Conservation (phyloP, 2,329 filamentous ascomycete genomes). For the Trichoderma endophyticum region DNA sequence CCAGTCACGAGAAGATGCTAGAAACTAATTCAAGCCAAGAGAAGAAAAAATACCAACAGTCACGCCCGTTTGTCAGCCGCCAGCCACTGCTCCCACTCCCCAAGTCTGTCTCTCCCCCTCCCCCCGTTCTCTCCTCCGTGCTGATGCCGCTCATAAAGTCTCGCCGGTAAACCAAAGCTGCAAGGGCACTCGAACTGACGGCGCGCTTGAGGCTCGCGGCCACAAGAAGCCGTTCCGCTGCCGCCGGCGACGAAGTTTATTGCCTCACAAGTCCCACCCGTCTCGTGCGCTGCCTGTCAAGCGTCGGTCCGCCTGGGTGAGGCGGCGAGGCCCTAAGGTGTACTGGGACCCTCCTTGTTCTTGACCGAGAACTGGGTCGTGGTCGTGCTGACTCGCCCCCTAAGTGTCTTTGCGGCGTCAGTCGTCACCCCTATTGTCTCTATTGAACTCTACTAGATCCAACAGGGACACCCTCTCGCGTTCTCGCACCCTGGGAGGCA, state of each 20-base stretch:
- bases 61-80: constrained; percentile 8
- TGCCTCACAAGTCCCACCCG: constrained; percentile 11
- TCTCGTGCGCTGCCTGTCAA: constrained; percentile 16
- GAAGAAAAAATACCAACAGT: background rate
- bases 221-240: constrained; percentile 15
- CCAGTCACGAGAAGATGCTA: background rate
- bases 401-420: background rate
- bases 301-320: constrained; percentile 14
- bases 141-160: background rate
- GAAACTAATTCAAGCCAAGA: constrained; percentile 4
- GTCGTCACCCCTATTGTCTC: constrained; percentile 12
- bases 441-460: constrained; percentile 11
- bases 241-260: constrained; percentile 12
- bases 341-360: background rate
- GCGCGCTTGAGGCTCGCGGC: constrained; percentile 10
- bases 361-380: constrained; percentile 11
- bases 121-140: background rate
- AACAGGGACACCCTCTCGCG: background rate
- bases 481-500: background rate
- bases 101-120: background rate
- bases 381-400: constrained; percentile 2
- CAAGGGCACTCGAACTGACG: background rate
- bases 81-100: background rate
- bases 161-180: background rate
- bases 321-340: constrained; percentile 11